A percentile compares a stretch with the other conserved stretches of the same genome.
These are phyloP conservation scores for Talaromyces stipitatus DNA, from an alignment of 495 filamentous ascomycete species.

Conservation along the genomic window DNA sequence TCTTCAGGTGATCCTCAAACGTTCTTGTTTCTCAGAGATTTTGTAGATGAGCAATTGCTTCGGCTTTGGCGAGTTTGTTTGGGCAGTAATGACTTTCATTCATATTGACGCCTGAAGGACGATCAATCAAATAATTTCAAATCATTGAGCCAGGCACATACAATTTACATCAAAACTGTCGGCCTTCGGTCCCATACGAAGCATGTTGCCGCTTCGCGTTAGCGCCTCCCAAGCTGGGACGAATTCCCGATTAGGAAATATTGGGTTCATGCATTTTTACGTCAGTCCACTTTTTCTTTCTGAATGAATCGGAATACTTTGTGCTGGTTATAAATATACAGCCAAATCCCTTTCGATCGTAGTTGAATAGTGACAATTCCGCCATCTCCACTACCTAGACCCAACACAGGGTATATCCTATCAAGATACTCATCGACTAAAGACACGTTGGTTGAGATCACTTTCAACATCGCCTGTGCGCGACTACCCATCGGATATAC, in stretches of 20 bases:
- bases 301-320: too few relatives aligned
- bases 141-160: too few relatives aligned
- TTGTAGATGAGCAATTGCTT: background rate
- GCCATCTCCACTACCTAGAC: background rate
- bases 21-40: background rate
- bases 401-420: background rate
- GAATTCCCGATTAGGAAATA: background rate
- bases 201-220: background rate
- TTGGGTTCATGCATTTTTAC: background rate
- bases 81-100: too few relatives aligned
- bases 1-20: background rate
- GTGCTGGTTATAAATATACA: background rate
- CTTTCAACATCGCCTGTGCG: background rate
- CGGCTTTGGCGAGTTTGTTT: background rate
- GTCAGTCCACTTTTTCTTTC: background rate
- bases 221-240: too few relatives aligned
- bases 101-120: too few relatives aligned
- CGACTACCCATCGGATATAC: too few relatives aligned
- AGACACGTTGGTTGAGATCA: too few relatives aligned
- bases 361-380: background rate
- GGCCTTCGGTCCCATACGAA: conserved; percentile 1
- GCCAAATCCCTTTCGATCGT: background rate
- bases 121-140: too few relatives aligned
- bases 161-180: background rate
- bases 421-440: background rate